Evolutionary conservation across 208 protist species (phyloP), one percentile per base, ranked within the genome.

Genomic region (Crithidia brevicula): DNA sequence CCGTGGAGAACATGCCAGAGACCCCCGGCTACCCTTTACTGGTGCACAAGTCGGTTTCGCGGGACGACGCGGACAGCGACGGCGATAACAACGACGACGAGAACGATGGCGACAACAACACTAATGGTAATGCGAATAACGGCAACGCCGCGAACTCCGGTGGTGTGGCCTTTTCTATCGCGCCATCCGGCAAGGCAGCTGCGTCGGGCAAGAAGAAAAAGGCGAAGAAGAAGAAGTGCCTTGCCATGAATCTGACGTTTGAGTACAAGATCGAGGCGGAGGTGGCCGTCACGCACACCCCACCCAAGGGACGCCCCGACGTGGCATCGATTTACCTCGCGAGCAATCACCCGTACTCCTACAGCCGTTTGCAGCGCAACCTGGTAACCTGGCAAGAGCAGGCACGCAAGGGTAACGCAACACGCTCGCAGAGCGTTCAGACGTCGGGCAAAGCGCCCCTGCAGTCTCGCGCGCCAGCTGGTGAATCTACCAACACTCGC

Each of bases 281-380:
- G 28, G 72, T 74, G 28, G 68, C 86, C 10, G 68, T 85, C 5
- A 82, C 52, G 25, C 63, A 72, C 43, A 62, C 71, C 7, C 77
- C 82, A 20, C 79, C 82, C 4, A 60, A 86, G 30, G 88, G 88
- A 10, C 74, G 86, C 11, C 85, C 74, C 1, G 67, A 85, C 45
- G 82, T 79, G 52, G 61, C 71, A 15, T 80, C 86, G 15, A 88
- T 91, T 1, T 96, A 92, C 82, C 90, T 98, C 60, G 94, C 94
- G 13, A 97, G 93, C 74, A 96, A 94, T 52, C 93, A 96, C 69
- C 96, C 96, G 2, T 97, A 98, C 79, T 79, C 86, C 7, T 97
- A 94, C 76, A 63, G 47, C 18, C 85, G 80, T 9, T 67, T 95
- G 57, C 82, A 93, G 64, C 73, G 84, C 34, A 79, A 91, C 53